Evolutionary conservation across 352 stramenopile genomes (phyloP).

Genomic region (Globisporangium sylvaticum): DNA sequence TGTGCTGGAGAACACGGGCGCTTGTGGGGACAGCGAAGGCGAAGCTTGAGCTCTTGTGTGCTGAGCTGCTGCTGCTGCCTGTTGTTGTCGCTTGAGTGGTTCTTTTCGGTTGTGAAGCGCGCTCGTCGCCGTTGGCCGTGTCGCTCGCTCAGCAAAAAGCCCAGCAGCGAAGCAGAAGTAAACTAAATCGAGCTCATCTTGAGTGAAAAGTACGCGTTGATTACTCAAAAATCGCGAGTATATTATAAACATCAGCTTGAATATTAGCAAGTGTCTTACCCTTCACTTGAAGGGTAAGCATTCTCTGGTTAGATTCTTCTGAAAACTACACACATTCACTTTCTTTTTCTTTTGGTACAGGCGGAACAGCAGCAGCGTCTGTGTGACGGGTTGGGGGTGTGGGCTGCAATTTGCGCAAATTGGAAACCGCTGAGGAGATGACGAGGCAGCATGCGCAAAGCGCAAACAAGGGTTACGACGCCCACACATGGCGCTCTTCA

Average conservation of each 20-base stretch:
- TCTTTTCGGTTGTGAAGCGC: neutral
- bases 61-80: neutral
- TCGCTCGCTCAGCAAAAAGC: neutral
- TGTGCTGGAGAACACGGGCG: neutral
- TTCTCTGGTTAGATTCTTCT: neutral
- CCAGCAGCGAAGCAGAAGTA: neutral
- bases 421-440: neutral
- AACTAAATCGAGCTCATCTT: neutral
- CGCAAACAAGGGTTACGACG: neutral
- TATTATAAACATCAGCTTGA: neutral
- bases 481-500: neutral
- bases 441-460: neutral
- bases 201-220: neutral
- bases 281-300: too few species aligned
- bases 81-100: neutral
- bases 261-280: neutral
- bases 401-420: slow-evolving; percentile 1
- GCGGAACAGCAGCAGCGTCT: neutral
- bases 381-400: slow-evolving; percentile 2
- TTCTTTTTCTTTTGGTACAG: slow-evolving; percentile 6
- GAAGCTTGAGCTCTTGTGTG: neutral
- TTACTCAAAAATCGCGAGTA: neutral
- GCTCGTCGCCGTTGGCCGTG: neutral
- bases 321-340: neutral
- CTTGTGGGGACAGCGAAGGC: neutral